A percentile compares a stretch with the other conserved stretches of the same genome.
phyloP scores from a whole-genome alignment of 768 basidiomycete genomes.

The Amanita pallidorosea region DNA sequence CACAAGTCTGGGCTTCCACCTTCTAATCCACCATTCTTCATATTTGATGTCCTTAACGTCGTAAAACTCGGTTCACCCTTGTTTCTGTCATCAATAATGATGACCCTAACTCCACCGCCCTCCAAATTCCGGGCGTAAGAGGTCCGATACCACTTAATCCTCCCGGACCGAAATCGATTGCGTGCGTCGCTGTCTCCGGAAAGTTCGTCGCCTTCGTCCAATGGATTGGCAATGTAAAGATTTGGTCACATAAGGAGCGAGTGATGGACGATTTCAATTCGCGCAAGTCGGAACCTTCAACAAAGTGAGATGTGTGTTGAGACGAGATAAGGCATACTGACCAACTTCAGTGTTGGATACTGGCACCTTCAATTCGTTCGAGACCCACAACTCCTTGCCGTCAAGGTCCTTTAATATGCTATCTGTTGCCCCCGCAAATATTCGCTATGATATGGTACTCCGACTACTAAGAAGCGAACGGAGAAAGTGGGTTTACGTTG shows the following conservation, averaged over 20 bases:
- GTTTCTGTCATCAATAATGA: constrained; percentile 82
- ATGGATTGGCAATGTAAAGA: constrained; percentile 86
- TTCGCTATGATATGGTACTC: constrained; percentile 90
- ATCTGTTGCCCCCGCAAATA: constrained; percentile 68
- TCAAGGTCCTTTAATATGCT: constrained; percentile 64
- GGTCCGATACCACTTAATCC: constrained; percentile 89
- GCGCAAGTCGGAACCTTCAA: constrained; percentile 78
- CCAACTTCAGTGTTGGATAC: constrained; percentile 93
- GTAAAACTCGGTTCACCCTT: constrained; percentile 83
- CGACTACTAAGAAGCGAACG: constrained; percentile 89
- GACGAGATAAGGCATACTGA: constrained; percentile 24
- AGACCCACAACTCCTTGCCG: constrained; percentile 69
- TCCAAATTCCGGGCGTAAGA: constrained; percentile 81
- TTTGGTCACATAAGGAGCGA: constrained; percentile 83
- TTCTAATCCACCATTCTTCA: constrained; percentile 90
- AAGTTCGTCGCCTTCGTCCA: constrained; percentile 89
- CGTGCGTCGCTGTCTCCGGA: constrained; percentile 86
- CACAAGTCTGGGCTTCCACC: constrained; percentile 74
- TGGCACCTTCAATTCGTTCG: constrained; percentile 62
- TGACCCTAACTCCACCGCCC: constrained; percentile 84
- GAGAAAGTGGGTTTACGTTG: constrained; percentile 92
- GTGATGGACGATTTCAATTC: constrained; percentile 60
- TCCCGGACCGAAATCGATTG: constrained; percentile 94
- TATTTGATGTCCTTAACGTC: constrained; percentile 49
- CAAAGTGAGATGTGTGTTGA: constrained; percentile 10